Conservation (phyloP, 805 yeast genomes). For the Saccharomycopsis sp. region DNA sequence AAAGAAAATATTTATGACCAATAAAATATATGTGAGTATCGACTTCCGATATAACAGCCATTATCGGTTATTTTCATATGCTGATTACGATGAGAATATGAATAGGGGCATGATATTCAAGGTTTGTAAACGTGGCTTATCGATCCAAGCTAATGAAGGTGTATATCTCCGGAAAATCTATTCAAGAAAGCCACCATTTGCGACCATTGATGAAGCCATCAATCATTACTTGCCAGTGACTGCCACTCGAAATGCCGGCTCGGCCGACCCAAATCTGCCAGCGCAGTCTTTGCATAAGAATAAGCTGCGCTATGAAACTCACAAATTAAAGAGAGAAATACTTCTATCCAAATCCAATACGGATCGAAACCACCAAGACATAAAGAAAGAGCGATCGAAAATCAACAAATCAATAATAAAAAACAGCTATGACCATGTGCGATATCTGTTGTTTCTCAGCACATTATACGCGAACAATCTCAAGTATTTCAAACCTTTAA, state of each 20-base stretch:
- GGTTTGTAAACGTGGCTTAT: neutral
- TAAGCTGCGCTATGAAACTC: neutral
- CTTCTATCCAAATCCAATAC: neutral
- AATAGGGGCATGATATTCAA: neutral
- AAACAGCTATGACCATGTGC: neutral
- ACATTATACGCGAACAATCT: conserved; percentile 4
- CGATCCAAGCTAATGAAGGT: neutral
- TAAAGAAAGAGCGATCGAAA: conserved; percentile 4
- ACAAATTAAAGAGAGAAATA: neutral
- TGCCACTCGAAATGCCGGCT: no score
- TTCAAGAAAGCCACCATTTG: neutral
- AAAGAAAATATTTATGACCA: no score
- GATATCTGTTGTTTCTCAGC: conserved; percentile 5
- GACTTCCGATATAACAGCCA: no score
- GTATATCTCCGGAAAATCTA: neutral
- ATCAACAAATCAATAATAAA: neutral
- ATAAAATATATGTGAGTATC: no score
- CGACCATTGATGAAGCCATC: neutral
- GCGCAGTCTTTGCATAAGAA: neutral
- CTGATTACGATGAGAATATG: neutral
- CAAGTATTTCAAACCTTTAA: neutral
- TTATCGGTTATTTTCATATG: no score
- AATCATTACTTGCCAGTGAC: neutral
- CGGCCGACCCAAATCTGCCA: no score
- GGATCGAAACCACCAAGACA: neutral